phyloP scores from a whole-genome alignment of 768 basidiomycete species.

The Boletus coccyginus region DNA sequence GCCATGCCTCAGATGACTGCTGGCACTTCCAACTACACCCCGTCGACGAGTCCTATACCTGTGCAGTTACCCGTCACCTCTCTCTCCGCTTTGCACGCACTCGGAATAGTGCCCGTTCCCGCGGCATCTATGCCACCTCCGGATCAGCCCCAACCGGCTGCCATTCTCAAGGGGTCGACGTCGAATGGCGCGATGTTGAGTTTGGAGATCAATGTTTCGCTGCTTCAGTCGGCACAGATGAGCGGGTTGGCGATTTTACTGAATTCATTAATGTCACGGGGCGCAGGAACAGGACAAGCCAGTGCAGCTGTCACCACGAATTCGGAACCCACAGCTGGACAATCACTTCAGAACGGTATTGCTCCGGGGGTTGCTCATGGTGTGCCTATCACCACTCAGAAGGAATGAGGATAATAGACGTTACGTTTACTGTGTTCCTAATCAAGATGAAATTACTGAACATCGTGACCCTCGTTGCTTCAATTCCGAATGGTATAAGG shows the following conservation, averaged over 20 bases:
- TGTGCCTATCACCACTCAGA: constrained; percentile 11
- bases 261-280: constrained; percentile 64
- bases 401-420: constrained; percentile 22
- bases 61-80: constrained; percentile 68
- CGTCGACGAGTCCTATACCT: constrained; percentile 43
- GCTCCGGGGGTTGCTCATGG: constrained; percentile 5
- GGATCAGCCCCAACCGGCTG: constrained; percentile 66
- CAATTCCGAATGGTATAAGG: not conserved
- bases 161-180: constrained; percentile 70
- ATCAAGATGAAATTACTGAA: constrained; percentile 8
- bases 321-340: constrained; percentile 10
- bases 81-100: constrained; percentile 55
- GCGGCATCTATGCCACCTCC: constrained; percentile 48
- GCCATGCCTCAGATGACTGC: constrained; percentile 37
- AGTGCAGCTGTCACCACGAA: constrained; percentile 5
- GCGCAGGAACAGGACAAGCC: constrained; percentile 24
- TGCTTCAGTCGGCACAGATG: constrained; percentile 74
- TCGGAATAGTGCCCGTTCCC: constrained; percentile 74
- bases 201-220: constrained; percentile 75
- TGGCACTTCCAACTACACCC: constrained; percentile 27
- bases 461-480: not conserved
- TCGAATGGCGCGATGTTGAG: constrained; percentile 70
- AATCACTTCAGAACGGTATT: constrained; percentile 14
- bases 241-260: constrained; percentile 68
- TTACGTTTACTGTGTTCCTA: constrained; percentile 9